Base-by-base conservation (phyloP, 176 grass and related monocot genomes). In the Juncus inflexus region DNA sequence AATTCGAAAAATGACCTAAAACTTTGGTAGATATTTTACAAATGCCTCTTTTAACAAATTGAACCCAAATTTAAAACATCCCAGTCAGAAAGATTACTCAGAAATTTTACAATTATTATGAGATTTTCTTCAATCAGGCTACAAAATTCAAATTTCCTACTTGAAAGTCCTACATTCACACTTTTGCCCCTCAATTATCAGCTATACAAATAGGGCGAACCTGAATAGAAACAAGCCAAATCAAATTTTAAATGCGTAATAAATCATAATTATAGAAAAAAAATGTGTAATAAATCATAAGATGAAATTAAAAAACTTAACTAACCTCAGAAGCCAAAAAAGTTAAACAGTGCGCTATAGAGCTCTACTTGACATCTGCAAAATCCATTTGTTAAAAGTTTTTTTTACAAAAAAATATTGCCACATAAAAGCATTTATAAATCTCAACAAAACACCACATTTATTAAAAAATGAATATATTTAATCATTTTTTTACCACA, bases 321-420 rank as follows among this genome's bases (percentile, higher is more conserved):
- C 54, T 3, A 47, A 71, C 53, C 68, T 70, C 68, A 71, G 50
- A 71, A 58, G 54, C 42, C 53, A 71, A 56, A 57, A 12, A 41
- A 59, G 39, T 71, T 71, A 35, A 38, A 42, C 54, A 28, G 9
- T 47, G 52, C 68, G 2, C 74, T 89, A 95, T 83, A 78, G 62
- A 64, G 63, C 74, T 65, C 76, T 83, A 52, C 78, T 89, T 76
- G 90, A 81, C 83, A 89, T 86, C 90, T 95, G 76, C 67, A 86
- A 71, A 47, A 68, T 15, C 16, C 71, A 52, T 50, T 16, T 60
- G 6, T 51, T 14, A 75, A 37, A 50, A 58, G 57, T 59, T 38
- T 41, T 37, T 13, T 3, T 52, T 2, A 19, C 4, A 13, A 71
- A 66, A 4, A 52, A 73, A 41, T 40, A 70, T 12, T 61, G 45